These are phyloP conservation scores for Prunus dulcis DNA, from an alignment of 306 rosid genomes.

Conservation along the genomic window DNA sequence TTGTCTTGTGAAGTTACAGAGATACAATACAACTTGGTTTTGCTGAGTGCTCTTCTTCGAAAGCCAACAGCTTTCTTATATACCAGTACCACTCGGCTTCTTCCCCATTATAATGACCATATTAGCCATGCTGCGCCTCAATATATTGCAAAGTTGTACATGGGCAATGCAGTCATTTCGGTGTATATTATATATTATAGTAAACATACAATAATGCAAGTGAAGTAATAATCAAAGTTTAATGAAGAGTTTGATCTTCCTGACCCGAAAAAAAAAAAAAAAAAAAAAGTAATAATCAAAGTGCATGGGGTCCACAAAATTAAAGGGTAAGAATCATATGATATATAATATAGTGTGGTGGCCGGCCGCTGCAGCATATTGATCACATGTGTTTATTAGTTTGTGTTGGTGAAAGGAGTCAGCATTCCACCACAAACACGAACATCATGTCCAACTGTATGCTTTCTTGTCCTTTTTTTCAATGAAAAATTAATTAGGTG, in stretches of 20 bases:
- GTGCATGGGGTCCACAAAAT: not conserved
- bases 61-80: not conserved
- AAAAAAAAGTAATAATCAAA: not conserved
- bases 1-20: not conserved
- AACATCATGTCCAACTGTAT: not conserved
- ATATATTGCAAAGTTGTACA: not conserved
- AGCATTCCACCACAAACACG: not conserved
- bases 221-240: not conserved
- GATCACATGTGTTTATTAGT: conserved; percentile 28
- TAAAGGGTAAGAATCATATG: not conserved
- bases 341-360: not conserved
- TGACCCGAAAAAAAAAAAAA: no score
- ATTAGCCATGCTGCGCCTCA: not conserved
- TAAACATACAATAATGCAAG: not conserved
- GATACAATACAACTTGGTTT: not conserved
- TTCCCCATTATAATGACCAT: not conserved
- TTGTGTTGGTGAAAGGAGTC: not conserved
- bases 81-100: conserved; percentile 1
- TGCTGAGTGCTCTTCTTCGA: not conserved
- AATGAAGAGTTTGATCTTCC: no score
- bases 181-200: not conserved
- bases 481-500: no score
- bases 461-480: not conserved
- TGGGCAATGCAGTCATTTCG: not conserved
- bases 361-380: conserved; percentile 14